phyloP scores from a whole-genome alignment of 2,329 filamentous ascomycete genomes.

The Berkeleyomyces rouxiae region DNA sequence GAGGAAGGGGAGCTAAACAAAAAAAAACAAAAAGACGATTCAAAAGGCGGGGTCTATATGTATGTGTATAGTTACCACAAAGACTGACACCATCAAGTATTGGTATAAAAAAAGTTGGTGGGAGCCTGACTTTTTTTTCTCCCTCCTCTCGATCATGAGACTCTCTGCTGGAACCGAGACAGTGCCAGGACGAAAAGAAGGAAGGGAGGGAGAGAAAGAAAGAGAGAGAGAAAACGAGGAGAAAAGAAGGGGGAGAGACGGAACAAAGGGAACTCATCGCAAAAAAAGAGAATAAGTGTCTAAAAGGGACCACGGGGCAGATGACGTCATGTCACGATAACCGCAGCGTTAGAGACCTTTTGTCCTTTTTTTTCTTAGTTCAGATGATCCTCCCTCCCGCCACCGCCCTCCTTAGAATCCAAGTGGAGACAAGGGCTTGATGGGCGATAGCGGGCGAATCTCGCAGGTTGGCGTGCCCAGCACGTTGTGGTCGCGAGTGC shows the following conservation, averaged over 20 bases:
- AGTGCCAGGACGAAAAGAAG: no score
- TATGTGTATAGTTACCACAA: no score
- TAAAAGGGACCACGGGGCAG: background rate
- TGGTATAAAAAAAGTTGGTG: no score
- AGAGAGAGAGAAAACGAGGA: background rate
- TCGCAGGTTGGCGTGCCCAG: constrained; percentile 22
- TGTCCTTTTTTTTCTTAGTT: no score
- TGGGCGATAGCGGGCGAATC: constrained; percentile 43
- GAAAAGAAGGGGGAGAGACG: background rate
- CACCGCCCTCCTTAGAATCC: constrained; percentile 31
- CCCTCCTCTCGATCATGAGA: no score
- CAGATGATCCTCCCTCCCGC: background rate
- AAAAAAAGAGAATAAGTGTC: background rate
- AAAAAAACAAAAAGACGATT: background rate
- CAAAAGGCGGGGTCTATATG: background rate
- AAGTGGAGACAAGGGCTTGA: constrained; percentile 48
- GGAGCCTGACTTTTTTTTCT: no score
- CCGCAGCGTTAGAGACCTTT: background rate
- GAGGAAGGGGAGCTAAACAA: background rate
- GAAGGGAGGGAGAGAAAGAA: background rate
- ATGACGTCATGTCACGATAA: background rate
- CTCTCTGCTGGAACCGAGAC: no score
- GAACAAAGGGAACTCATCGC: no score
- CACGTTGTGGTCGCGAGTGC: background rate
- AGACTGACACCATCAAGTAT: no score